Evolutionary conservation across 139 green algal genomes (phyloP).

Genomic region (Auxenochlorella pyrenoidosa): DNA sequence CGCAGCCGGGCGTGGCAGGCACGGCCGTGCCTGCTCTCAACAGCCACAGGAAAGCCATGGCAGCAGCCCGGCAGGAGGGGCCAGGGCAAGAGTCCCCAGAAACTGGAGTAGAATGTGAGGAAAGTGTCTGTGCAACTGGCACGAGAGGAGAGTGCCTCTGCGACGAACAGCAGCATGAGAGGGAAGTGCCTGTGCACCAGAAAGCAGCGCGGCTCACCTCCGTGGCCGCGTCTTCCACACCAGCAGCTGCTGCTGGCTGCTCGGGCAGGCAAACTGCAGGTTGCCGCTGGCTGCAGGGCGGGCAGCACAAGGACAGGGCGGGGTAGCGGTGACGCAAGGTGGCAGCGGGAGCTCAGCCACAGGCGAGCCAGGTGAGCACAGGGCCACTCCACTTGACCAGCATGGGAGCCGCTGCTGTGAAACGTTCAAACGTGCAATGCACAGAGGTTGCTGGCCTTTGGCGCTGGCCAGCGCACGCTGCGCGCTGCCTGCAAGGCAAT

Average conservation of each 20-base stretch:
- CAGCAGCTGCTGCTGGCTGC: constrained; percentile 96
- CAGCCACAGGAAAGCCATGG: not conserved
- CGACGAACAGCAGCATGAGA: no score
- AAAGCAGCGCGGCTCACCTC: constrained; percentile 59
- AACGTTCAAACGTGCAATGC: not conserved
- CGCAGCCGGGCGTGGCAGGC: not conserved
- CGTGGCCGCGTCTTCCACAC: constrained; percentile 91
- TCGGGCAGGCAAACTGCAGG: constrained; percentile 90
- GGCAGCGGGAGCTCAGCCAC: no score
- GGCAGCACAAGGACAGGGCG: not conserved
- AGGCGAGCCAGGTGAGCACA: no score
- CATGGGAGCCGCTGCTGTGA: no score
- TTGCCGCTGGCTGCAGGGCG: constrained; percentile 68
- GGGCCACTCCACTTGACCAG: no score
- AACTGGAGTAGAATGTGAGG: no score
- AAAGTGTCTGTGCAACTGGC: no score
- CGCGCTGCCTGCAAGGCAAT: not conserved
- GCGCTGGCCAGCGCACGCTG: not conserved
- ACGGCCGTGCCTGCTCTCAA: not conserved
- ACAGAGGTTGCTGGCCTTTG: not conserved
- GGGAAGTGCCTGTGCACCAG: no score
- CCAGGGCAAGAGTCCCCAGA: no score
- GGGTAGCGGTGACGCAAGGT: not conserved
- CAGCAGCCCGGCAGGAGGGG: no score
- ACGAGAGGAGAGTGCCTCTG: no score